These are phyloP conservation scores for Sphenostylis stenocarpa DNA, from an alignment of 306 rosid genomes.

Conservation along the genomic window DNA sequence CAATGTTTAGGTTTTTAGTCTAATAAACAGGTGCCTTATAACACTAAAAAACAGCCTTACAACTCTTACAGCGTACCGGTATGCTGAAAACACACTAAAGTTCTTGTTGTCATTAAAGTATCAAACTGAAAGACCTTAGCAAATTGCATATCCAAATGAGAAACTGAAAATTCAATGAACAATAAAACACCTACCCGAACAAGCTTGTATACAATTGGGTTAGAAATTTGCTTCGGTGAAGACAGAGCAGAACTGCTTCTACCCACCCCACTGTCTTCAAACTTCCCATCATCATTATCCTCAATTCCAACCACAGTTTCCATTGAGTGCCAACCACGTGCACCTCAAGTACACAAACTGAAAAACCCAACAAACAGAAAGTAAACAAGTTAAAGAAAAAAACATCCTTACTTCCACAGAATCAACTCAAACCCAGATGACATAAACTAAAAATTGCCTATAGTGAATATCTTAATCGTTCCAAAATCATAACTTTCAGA, in stretches of 20 bases:
- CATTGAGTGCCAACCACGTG: slow-evolving; percentile 93
- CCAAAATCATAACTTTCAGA: not conserved
- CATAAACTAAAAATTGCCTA: slow-evolving; percentile 1
- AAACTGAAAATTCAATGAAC: not conserved
- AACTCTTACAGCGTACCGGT: not conserved
- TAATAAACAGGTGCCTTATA: not conserved
- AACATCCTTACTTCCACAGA: slow-evolving; percentile 16
- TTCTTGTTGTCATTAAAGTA: not conserved
- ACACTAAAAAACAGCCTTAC: not conserved
- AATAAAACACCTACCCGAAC: slow-evolving; percentile 68
- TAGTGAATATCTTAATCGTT: not conserved
- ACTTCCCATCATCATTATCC: slow-evolving; percentile 70
- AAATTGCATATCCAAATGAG: slow-evolving; percentile 24
- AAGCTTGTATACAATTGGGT: slow-evolving; percentile 96
- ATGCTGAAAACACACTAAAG: not conserved
- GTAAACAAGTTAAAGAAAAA: slow-evolving; percentile 27
- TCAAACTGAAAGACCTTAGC: slow-evolving; percentile 15
- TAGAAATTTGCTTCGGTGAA: slow-evolving; percentile 67
- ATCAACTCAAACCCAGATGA: slow-evolving; percentile 29
- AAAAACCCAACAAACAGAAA: slow-evolving; percentile 30
- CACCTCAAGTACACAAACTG: slow-evolving; percentile 88
- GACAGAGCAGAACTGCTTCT: slow-evolving; percentile 60
- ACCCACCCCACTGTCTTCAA: slow-evolving; percentile 59
- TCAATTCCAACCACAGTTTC: slow-evolving; percentile 79
- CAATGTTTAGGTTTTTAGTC: slow-evolving; percentile 1